Evolutionary conservation across 176 grass and related monocot genomes (phyloP).

Genomic region (Rhynchospora breviuscula): DNA sequence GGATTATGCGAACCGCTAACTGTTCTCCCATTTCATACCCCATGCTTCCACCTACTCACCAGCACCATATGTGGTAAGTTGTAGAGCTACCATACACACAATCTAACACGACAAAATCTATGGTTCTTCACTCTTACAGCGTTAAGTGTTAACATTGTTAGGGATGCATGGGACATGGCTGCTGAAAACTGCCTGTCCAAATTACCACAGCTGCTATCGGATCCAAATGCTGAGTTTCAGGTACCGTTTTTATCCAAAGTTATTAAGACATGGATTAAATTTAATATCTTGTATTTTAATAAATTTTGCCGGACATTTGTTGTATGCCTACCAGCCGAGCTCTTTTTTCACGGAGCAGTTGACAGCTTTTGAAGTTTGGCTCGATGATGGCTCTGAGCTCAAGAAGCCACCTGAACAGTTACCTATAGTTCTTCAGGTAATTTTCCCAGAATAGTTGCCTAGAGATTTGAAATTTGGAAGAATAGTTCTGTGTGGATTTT

Average conservation of each 20-base stretch:
- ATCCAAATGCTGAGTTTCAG: slow-evolving; percentile 91
- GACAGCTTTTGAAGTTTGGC: slow-evolving; percentile 97
- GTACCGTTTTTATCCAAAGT: slow-evolving; percentile 28
- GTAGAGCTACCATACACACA: not conserved
- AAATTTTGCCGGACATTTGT: slow-evolving; percentile 16
- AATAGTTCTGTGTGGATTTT: not conserved
- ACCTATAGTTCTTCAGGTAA: slow-evolving; percentile 98
- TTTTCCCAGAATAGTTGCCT: not conserved
- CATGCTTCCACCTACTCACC: slow-evolving; percentile 73
- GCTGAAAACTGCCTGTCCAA: slow-evolving; percentile 97
- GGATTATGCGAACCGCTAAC: slow-evolving; percentile 94
- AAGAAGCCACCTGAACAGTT: slow-evolving; percentile 98
- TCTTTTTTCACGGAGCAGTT: slow-evolving; percentile 97
- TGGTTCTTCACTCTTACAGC: slow-evolving; percentile 15
- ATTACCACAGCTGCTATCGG: slow-evolving; percentile 66
- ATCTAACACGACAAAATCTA: not conserved
- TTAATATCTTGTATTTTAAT: slow-evolving; percentile 22
- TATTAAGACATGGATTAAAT: not conserved
- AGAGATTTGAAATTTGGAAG: not conserved
- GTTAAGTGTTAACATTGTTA: slow-evolving; percentile 27
- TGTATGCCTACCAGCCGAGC: slow-evolving; percentile 66
- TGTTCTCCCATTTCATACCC: slow-evolving; percentile 91
- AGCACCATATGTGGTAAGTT: slow-evolving; percentile 97
- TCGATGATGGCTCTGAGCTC: slow-evolving; percentile 87
- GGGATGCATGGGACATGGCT: slow-evolving; percentile 99